Evolutionary conservation across 2,329 filamentous ascomycete species (phyloP).

Genomic region (Westerdykella ornata): DNA sequence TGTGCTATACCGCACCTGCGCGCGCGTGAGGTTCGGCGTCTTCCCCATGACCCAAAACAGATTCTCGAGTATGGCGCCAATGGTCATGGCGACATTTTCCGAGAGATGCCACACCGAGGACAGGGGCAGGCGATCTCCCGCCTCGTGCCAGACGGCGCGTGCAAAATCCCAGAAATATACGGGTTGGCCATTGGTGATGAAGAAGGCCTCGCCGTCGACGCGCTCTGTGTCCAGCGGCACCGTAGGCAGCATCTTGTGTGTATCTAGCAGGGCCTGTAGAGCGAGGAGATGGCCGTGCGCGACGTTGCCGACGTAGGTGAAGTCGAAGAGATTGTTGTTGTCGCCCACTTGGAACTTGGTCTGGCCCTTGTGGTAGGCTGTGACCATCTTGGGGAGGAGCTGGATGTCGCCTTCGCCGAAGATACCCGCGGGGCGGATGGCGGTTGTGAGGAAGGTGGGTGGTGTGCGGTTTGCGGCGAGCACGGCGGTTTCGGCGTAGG

Average conservation of each 20-base stretch:
- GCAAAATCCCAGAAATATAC: slow-evolving; percentile 49
- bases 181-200: slow-evolving; percentile 47
- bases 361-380: slow-evolving; percentile 43
- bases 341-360: slow-evolving; percentile 47
- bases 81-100: slow-evolving; percentile 37
- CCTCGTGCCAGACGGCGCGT: slow-evolving; percentile 42
- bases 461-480: slow-evolving; percentile 44
- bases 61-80: slow-evolving; percentile 42
- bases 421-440: slow-evolving; percentile 47
- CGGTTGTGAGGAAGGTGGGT: slow-evolving; percentile 44
- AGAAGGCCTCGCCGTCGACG: slow-evolving; percentile 48
- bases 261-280: slow-evolving; percentile 44
- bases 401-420: slow-evolving; percentile 47
- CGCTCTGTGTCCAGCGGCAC: slow-evolving; percentile 41
- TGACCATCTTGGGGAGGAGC: slow-evolving; percentile 41
- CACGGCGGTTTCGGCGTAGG: slow-evolving; percentile 43
- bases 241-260: slow-evolving; percentile 33
- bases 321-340: slow-evolving; percentile 51
- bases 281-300: slow-evolving; percentile 48
- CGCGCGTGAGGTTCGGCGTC: slow-evolving; percentile 43
- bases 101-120: slow-evolving; percentile 40
- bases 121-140: slow-evolving; percentile 36
- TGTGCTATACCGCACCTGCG: slow-evolving; percentile 56
- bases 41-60: slow-evolving; percentile 41
- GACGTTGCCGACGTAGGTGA: slow-evolving; percentile 49